Percentiles rank a stretch among this genome's conserved stretches.
phyloP scores from a whole-genome alignment of 2,329 filamentous ascomycete genomes.

The Penicillium frequentans region DNA sequence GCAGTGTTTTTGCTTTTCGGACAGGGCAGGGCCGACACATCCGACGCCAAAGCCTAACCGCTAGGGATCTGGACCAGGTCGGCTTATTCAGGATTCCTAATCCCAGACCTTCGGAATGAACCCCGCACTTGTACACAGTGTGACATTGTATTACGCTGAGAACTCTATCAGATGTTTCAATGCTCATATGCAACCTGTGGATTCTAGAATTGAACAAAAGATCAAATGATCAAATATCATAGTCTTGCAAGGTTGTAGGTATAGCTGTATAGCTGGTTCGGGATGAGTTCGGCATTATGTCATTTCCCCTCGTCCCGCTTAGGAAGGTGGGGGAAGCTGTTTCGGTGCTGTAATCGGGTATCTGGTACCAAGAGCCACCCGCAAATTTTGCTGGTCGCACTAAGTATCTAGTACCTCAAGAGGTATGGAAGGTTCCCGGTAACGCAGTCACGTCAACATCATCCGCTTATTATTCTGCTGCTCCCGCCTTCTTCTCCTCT shows the following conservation, averaged over 20 bases:
- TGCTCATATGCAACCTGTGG: neutral
- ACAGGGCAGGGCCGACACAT: constrained; percentile 4
- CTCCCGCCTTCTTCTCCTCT: constrained; percentile 14
- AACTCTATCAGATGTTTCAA: neutral
- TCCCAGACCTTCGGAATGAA: neutral
- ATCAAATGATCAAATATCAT: neutral
- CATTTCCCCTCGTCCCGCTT: constrained; percentile 26
- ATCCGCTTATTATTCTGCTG: constrained; percentile 24
- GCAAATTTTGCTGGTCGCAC: neutral
- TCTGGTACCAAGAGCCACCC: neutral
- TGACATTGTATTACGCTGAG: constrained; percentile 4
- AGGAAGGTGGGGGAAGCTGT: constrained; percentile 23
- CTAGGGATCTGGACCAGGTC: constrained; percentile 17
- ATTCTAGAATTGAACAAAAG: neutral
- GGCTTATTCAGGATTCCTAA: constrained; percentile 20
- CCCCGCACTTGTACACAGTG: constrained; percentile 16
- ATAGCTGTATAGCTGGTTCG: neutral
- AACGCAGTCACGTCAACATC: constrained; percentile 27
- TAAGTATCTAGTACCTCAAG: neutral
- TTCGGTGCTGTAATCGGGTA: constrained; percentile 13
- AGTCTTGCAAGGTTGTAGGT: neutral
- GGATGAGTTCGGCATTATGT: constrained; percentile 17
- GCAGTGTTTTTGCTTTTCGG: neutral
- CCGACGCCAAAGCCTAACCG: neutral
- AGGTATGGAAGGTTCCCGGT: neutral